A percentile compares a stretch with the other conserved stretches of the same genome.
Conservation (phyloP, 768 basidiomycete genomes). For the Trametes gibbosa region DNA sequence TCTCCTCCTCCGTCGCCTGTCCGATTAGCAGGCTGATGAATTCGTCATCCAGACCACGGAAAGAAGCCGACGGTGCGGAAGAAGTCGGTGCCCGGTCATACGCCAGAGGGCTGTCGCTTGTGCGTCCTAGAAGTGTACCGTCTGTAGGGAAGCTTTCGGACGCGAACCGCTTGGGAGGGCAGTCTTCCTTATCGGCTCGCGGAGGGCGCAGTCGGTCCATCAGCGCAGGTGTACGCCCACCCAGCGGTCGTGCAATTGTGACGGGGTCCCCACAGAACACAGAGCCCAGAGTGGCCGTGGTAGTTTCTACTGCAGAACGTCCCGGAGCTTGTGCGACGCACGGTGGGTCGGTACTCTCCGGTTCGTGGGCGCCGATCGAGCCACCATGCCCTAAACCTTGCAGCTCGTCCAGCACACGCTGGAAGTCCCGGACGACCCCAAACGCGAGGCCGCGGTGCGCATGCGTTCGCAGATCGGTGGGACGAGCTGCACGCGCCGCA, state of each 20-base stretch:
- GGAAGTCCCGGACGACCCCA: conserved; percentile 19
- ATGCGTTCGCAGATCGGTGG: conserved; percentile 13
- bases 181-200: neutral
- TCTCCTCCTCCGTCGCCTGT: conserved; percentile 16
- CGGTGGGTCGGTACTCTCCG: neutral
- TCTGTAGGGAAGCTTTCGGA: neutral
- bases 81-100: neutral
- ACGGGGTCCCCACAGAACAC: neutral
- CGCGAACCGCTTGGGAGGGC: neutral
- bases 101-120: neutral
- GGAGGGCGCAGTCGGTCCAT: no score
- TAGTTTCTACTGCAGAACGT: neutral
- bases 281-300: neutral
- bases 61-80: neutral
- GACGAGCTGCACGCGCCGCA: neutral
- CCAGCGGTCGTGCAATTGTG: neutral
- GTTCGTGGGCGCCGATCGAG: neutral
- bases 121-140: neutral
- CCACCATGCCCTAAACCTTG: conserved; percentile 11
- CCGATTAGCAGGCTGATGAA: conserved; percentile 8
- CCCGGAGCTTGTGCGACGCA: neutral
- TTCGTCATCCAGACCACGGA: conserved; percentile 8
- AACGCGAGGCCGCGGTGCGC: conserved; percentile 8
- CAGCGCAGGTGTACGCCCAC: neutral
- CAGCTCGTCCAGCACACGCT: conserved; percentile 16